Evolutionary conservation across 2,329 filamentous ascomycete species (phyloP), one percentile per base, ranked within the genome.

Genomic region (Aspergillus niger): DNA sequence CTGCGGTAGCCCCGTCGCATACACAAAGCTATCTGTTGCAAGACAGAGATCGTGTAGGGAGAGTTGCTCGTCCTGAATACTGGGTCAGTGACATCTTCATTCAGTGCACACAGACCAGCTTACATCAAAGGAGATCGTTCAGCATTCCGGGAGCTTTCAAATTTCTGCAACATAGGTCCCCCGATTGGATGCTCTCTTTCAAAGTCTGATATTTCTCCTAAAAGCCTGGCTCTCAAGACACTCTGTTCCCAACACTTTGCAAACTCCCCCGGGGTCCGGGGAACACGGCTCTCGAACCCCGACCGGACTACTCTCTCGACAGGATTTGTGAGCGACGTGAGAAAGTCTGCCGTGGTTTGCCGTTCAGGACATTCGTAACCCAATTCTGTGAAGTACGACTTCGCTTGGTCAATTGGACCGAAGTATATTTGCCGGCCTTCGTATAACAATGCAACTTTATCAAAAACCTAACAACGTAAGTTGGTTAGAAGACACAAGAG

Each of bases 21-120:
- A 72, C 91, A 96, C 5, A 97, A 85, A 60, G 82, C 72, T 61
- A 96, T 76, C 73, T 97, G 92, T 74, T 92, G 87, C 5, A 59
- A 50, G 66, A 88, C 91, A 0, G 91, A 93, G 20, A 96, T 80
- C 0, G 91, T 96, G 74, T 89, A 96, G 0, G 92, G 91, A 0
- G 91, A 95, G 72, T 85, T 85, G 44, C 81, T 72, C 3, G 50
- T 59, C 41, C 52, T 91, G 87, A 60, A 74, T 69, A 11, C 61
- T 38, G 57, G 5, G 32, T 75, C 74, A n/a, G 77, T 32, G 5
- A 13, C 15, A 30, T 32, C 15, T 7, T 15, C 17, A n/a, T 28
- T 2, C 3, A 13, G 4, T 32, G 2, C 7, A 11, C 7, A 6
- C n/a, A 20, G 20, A 7, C 11, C 8, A 15, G 8, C 47, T 48